Conservation (phyloP, 768 basidiomycete species). For the Calvatia gigantea region DNA sequence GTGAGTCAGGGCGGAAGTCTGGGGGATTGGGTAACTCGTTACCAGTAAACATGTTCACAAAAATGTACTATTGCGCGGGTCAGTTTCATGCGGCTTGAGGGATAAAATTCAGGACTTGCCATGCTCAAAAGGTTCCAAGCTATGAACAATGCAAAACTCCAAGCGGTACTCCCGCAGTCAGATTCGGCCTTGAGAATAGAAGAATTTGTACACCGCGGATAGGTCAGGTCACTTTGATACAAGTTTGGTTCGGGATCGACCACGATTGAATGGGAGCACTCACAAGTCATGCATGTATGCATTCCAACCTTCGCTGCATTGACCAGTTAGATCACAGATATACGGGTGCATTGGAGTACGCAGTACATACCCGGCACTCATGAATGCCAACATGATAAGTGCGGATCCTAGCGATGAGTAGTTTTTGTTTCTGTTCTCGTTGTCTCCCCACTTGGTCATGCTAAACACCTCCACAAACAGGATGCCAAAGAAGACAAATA, state of each 20-base stretch:
- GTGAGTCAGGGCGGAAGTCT: background rate
- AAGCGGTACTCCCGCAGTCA: slow-evolving; percentile 83
- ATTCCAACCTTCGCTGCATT: slow-evolving; percentile 88
- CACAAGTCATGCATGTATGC: slow-evolving; percentile 97
- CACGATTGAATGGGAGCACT: slow-evolving; percentile 21
- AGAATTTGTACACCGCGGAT: slow-evolving; percentile 77
- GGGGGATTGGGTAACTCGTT: background rate
- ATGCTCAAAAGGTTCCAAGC: slow-evolving; percentile 95
- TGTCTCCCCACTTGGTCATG: slow-evolving; percentile 79
- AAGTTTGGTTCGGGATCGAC: background rate
- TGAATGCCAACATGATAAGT: slow-evolving; percentile 86
- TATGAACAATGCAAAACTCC: slow-evolving; percentile 88
- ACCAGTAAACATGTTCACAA: slow-evolving; percentile 95
- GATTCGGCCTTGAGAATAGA: slow-evolving; percentile 46
- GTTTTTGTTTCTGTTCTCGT: slow-evolving; percentile 67
- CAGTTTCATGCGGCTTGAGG: slow-evolving; percentile 1
- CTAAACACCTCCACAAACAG: slow-evolving; percentile 89
- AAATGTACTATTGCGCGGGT: slow-evolving; percentile 68
- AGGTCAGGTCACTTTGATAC: slow-evolving; percentile 55
- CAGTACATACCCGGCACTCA: slow-evolving; percentile 79
- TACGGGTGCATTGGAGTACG: background rate
- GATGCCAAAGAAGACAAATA: slow-evolving; percentile 92
- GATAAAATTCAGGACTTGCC: slow-evolving; percentile 42
- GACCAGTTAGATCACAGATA: slow-evolving; percentile 13
- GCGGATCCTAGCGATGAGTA: slow-evolving; percentile 77